Base-by-base conservation (phyloP, 139 green algal species). In the Micractinium conductrix region DNA sequence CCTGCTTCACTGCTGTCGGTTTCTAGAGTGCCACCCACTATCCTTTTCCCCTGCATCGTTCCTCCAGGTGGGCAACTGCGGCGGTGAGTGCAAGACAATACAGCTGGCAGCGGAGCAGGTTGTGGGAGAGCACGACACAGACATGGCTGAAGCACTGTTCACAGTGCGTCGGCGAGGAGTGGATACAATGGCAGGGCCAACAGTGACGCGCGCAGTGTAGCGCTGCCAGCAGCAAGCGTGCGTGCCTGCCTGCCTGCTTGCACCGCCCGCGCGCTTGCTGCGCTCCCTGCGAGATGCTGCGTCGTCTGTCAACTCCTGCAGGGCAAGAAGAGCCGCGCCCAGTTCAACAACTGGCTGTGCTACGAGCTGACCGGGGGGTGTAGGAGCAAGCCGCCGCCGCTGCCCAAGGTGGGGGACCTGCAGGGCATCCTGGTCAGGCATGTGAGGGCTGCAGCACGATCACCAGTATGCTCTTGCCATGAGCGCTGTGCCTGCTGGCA, bases 61-160 rank as follows among this genome's bases (percentile, higher is more conserved):
- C 69, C 10, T 9, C 30, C 70, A 90, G 85, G 40, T 88, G 30
- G 90, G 91, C 22, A 72, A 92, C 7, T 95, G 93, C 73, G 83
- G 80, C 0, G 84, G 37, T 1, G 94, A 96, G 73, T 98, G 95
- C 87, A 93, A 93, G 37, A 98, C 95, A 2, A 87, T 97, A 5
- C 87, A 94, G 0, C 70, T 88, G 8, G 93, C 93, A 5, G 96
- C 92, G 42, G 88, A 92, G 53, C 81, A 91, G 30, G 86, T 97
- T 35, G 28, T 93, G 28, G 92, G 91, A 24, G 90, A 94, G 71
- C 38, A 90, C 5, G 94, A 97, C 86, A 94, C 91, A 2, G 93
- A 96, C 71, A 78, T 95, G n/a, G 91, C 83, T 12, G 89, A 95
- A 45, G 69, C 85, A 50, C 83, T 95, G 14, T 94, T 84, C 50